Conservation (phyloP, 306 rosid species). For the Rubus idaeus region DNA sequence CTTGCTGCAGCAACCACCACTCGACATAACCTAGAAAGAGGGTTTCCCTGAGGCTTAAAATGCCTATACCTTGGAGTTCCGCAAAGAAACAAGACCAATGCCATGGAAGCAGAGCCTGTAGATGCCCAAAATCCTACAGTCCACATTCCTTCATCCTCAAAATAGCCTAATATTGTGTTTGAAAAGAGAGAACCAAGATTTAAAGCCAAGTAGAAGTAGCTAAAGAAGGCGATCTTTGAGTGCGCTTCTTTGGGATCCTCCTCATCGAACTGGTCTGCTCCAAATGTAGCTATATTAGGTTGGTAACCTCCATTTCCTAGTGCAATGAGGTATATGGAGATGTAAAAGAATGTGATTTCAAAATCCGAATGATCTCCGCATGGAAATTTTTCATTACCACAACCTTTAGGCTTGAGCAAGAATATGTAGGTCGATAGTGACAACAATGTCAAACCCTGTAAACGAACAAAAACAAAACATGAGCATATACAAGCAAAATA, state of each 20-base stretch:
- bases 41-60: constrained; percentile 65
- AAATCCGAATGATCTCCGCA: constrained; percentile 52
- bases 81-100: constrained; percentile 62
- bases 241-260: constrained; percentile 54
- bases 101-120: constrained; percentile 59
- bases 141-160: constrained; percentile 75
- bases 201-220: constrained; percentile 80
- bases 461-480: not conserved
- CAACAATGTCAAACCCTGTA: constrained; percentile 60
- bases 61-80: constrained; percentile 70
- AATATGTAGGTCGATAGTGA: constrained; percentile 58
- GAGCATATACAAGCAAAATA: too few relatives aligned
- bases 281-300: constrained; percentile 80
- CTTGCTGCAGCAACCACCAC: constrained; percentile 59
- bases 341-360: constrained; percentile 42
- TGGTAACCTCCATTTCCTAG: constrained; percentile 87
- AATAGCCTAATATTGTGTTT: constrained; percentile 72
- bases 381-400: constrained; percentile 50
- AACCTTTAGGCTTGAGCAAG: constrained; percentile 61
- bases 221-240: constrained; percentile 68
- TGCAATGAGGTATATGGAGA: constrained; percentile 64
- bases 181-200: constrained; percentile 82
- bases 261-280: constrained; percentile 87
- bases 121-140: constrained; percentile 83
- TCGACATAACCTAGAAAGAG: constrained; percentile 62